These are phyloP conservation scores for Triadica sebifera DNA, from an alignment of 345 rosid genomes.

Conservation along the genomic window DNA sequence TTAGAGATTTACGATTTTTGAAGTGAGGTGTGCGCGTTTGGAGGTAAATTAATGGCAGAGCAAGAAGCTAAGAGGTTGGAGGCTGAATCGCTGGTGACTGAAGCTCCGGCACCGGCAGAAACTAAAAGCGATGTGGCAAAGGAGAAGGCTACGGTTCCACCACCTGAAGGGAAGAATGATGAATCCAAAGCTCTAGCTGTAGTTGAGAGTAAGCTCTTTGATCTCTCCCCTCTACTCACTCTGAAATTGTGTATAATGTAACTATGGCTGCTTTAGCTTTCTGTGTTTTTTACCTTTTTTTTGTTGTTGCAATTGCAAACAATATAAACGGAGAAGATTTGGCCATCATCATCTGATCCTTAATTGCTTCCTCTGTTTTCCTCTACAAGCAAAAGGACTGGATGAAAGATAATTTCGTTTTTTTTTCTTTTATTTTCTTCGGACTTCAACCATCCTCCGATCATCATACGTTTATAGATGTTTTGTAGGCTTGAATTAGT, in stretches of 20 bases:
- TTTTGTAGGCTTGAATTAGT: too few relatives aligned
- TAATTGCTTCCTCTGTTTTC: too few relatives aligned
- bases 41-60: constrained; percentile 50
- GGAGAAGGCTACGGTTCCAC: constrained; percentile 33
- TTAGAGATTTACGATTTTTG: not conserved
- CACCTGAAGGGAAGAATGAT: constrained; percentile 34
- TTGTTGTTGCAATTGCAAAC: not conserved
- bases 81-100: constrained; percentile 32
- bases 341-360: too few relatives aligned
- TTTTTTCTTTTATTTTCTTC: too few relatives aligned
- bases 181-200: constrained; percentile 59
- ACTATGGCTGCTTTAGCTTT: not conserved
- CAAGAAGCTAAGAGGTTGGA: constrained; percentile 38
- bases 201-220: constrained; percentile 49
- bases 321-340: too few relatives aligned
- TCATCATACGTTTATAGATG: too few relatives aligned
- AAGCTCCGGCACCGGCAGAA: constrained; percentile 17
- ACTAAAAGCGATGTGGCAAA: constrained; percentile 28
- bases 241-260: not conserved
- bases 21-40: too few relatives aligned
- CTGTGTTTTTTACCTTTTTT: not conserved
- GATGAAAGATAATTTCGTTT: too few relatives aligned
- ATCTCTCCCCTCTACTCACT: not conserved
- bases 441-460: too few relatives aligned
- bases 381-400: too few relatives aligned